Evolutionary conservation across 2,329 filamentous ascomycete genomes (phyloP), one percentile per base, ranked within the genome.

Genomic region (Penicillium sp.): DNA sequence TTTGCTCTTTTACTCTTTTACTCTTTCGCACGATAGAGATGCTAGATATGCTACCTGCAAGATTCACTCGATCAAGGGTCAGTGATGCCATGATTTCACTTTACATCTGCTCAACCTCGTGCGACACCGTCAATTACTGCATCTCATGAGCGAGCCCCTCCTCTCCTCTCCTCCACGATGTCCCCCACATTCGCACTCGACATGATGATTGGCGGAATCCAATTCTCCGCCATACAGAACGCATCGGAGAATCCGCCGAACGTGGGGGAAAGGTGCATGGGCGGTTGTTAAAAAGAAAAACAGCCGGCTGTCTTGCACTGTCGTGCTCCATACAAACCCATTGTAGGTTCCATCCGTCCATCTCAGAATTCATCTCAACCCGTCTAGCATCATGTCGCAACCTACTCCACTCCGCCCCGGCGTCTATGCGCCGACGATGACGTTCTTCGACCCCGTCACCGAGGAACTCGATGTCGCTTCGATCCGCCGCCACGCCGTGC

Each of bases 361-460:
- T 23, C 11, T 13, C 25, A 27, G 6, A 6, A 27, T 7, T 13
- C 25, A n/a, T 27, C 25, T 11, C 5, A 27, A 33, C 4, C 31
- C 33, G 37, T 15, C 5, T 33, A 45, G 34, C 34, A 62, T 39
- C 47, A 59, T 63, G 56, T 23, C 68, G 45, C 67, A 21, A 26
- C 35, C 65, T 44, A 76, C 72, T n/a, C 75, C 83, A 49, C 78
- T 94, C 39, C 84, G 85, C 30, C 83, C 84, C 58, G 87, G 87
- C 63, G 89, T 93, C 63, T 94, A 93, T 67, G 86, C 86, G 45
- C 88, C 88, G 17, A 91, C 86, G 45, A 87, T 93, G 82, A 94
- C 87, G 58, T 94, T 94, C 67, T 94, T 94, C 73, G 74, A 91
- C 68, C 76, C 84, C 5, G 78, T 83, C 50, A 93, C 86, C 31